Percentiles rank a stretch among this genome's conserved stretches.
phyloP scores from a whole-genome alignment of 257 asterid species.

The Solanum chilense region DNA sequence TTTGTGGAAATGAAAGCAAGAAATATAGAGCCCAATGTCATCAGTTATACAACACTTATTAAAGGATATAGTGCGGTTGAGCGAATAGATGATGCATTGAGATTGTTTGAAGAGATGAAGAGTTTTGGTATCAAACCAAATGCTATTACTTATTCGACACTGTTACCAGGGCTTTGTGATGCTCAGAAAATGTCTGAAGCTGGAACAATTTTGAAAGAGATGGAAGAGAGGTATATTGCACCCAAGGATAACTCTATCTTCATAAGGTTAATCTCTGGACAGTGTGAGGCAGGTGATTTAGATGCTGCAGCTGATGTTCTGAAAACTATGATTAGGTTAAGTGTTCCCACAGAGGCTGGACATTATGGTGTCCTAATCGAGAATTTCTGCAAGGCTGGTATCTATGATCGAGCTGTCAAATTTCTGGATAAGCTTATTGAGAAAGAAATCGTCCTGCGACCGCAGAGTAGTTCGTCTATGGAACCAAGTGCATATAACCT shows the following conservation, averaged over 20 bases:
- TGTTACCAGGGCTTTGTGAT: constrained; percentile 79
- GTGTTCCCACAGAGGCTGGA: constrained; percentile 86
- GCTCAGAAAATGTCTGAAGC: constrained; percentile 80
- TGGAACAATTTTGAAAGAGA: constrained; percentile 48
- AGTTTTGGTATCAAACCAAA: constrained; percentile 59
- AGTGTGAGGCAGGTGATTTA: constrained; percentile 62
- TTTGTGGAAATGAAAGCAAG: constrained; percentile 80
- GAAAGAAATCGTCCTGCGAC: constrained; percentile 61
- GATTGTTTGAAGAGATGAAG: constrained; percentile 78
- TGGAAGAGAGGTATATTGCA: constrained; percentile 50
- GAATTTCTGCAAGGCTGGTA: constrained; percentile 68
- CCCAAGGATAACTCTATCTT: constrained; percentile 63
- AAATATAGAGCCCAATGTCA: constrained; percentile 60
- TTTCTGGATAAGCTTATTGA: constrained; percentile 72
- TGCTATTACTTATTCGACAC: constrained; percentile 61
- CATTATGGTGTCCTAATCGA: constrained; percentile 82
- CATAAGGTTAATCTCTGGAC: constrained; percentile 45
- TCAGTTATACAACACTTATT: constrained; percentile 70
- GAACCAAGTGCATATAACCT: constrained; percentile 73
- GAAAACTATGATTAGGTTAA: constrained; percentile 70
- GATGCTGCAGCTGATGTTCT: constrained; percentile 77
- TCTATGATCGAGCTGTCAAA: constrained; percentile 51
- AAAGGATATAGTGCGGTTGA: constrained; percentile 66
- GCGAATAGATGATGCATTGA: constrained; percentile 69
- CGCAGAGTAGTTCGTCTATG: constrained; percentile 52